Percentiles rank a stretch among this genome's conserved stretches.
These are phyloP conservation scores for Annulohypoxylon maeteangense DNA, from an alignment of 495 filamentous ascomycete species.

Conservation along the genomic window DNA sequence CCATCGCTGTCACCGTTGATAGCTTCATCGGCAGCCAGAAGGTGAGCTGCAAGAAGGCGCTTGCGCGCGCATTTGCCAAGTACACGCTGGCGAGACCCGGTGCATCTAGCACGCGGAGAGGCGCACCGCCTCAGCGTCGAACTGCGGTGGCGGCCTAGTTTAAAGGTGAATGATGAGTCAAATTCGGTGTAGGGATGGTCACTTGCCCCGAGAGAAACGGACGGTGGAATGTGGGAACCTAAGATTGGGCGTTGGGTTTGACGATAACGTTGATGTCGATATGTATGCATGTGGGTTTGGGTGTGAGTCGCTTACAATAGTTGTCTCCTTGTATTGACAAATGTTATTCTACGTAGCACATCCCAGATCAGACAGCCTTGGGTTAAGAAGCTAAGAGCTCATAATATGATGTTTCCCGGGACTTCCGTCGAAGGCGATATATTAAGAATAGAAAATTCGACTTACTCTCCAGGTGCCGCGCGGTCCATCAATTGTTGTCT, in stretches of 20 bases:
- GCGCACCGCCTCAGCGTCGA: constrained; percentile 37
- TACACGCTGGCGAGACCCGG: constrained; percentile 70
- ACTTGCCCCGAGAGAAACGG: neutral
- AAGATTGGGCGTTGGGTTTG: neutral
- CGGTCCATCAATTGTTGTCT: too few species aligned
- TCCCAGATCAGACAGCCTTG: neutral
- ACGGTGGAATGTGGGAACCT: neutral
- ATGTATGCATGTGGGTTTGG: neutral
- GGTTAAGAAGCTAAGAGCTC: neutral
- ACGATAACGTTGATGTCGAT: constrained; percentile 30
- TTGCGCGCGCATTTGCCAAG: constrained; percentile 97
- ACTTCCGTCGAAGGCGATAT: too few species aligned
- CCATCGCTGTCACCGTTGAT: constrained; percentile 96
- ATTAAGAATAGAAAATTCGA: too few species aligned
- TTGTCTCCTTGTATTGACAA: neutral
- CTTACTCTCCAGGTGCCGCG: too few species aligned
- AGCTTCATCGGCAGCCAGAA: constrained; percentile 97
- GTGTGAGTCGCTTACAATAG: neutral
- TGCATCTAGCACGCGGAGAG: constrained; percentile 18
- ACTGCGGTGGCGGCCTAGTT: constrained; percentile 33
- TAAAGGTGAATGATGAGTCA: neutral
- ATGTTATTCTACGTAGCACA: too few species aligned
- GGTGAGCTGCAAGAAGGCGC: constrained; percentile 96
- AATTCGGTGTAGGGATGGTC: constrained; percentile 4
- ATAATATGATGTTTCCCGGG: neutral